Conservation (phyloP, 2,329 filamentous ascomycete genomes). For the Albifimbria verrucaria region DNA sequence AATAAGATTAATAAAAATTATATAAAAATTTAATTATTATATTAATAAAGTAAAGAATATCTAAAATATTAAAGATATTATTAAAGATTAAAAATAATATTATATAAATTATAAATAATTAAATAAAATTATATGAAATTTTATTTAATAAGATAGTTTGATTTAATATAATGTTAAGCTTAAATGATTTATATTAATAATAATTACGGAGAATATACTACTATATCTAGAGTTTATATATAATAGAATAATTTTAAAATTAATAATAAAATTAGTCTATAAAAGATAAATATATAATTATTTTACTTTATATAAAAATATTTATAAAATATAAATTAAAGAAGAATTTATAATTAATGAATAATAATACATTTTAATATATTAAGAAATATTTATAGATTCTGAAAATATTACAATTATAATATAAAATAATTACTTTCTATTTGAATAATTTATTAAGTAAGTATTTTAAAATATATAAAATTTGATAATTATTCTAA, state of each 20-base stretch:
- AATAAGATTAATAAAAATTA: background rate
- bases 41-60: background rate
- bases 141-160: background rate
- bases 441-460: constrained; percentile 7
- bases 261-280: background rate
- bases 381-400: background rate
- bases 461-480: constrained; percentile 1
- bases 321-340: background rate
- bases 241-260: background rate
- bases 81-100: background rate
- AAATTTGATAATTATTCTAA: constrained; percentile 1
- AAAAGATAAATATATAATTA: background rate
- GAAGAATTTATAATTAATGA: background rate
- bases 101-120: constrained; percentile 1
- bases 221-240: background rate
- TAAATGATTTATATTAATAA: background rate
- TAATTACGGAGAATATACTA: background rate
- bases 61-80: background rate
- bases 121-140: background rate
- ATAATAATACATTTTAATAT: background rate
- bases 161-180: background rate
- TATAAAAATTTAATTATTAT: background rate
- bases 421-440: background rate
- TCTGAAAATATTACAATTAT: background rate
- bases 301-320: background rate